These are phyloP conservation scores for Nemania diffusa DNA, from an alignment of 2,329 filamentous ascomycete species.

Conservation along the genomic window DNA sequence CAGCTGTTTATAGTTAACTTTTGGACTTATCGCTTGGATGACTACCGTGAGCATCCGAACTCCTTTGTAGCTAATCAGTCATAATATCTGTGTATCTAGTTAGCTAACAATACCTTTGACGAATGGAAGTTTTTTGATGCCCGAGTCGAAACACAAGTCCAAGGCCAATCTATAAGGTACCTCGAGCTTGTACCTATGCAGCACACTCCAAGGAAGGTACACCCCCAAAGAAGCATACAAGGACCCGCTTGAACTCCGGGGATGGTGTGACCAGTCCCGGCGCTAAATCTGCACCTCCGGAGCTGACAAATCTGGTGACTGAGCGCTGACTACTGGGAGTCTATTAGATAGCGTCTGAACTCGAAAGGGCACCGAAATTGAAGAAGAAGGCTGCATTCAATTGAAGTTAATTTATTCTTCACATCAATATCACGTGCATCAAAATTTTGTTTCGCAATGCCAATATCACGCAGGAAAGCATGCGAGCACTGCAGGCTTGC, in stretches of 20 bases:
- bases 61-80: neutral
- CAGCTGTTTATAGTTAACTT: neutral
- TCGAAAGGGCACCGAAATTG: neutral
- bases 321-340: neutral
- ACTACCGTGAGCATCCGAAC: too few species aligned
- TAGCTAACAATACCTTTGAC: neutral
- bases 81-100: neutral
- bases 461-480: slow-evolving; percentile 43
- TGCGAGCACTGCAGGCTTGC: slow-evolving; percentile 43
- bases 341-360: neutral
- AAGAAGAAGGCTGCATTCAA: neutral
- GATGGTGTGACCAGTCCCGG: slow-evolving; percentile 12
- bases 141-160: neutral
- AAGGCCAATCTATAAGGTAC: neutral
- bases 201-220: neutral
- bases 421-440: neutral
- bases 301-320: slow-evolving; percentile 25
- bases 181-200: neutral
- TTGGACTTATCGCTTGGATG: neutral
- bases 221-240: too few species aligned
- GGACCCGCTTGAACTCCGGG: slow-evolving; percentile 36
- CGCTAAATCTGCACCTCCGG: slow-evolving; percentile 23
- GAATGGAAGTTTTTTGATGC: neutral
- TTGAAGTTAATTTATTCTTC: neutral
- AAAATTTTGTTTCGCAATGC: slow-evolving; percentile 32